Percentiles rank a stretch among this genome's conserved stretches.
Evolutionary conservation across 2,329 filamentous ascomycete species (phyloP).

Genomic region (Phialemonium atrogriseum): DNA sequence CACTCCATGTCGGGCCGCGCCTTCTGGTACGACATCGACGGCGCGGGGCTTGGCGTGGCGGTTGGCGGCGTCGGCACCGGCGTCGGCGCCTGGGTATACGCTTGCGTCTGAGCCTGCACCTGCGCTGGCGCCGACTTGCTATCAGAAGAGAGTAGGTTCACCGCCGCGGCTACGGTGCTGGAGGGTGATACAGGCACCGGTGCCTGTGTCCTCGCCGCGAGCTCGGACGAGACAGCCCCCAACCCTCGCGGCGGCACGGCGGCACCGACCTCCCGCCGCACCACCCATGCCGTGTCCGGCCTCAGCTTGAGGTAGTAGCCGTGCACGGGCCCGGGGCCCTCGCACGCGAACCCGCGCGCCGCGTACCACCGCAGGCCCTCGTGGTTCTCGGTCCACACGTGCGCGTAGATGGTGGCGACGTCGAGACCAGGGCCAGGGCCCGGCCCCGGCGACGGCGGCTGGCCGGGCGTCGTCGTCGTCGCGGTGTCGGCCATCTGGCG

Average conservation of each 20-base stretch:
- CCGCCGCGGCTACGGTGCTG: constrained; percentile 10
- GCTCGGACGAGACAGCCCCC: neutral
- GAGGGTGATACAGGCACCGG: no score
- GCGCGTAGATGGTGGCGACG: constrained; percentile 45
- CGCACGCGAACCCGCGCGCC: constrained; percentile 44
- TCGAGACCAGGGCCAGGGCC: constrained; percentile 25
- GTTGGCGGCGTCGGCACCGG: constrained; percentile 6
- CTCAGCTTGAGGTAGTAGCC: constrained; percentile 56
- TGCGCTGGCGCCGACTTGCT: neutral
- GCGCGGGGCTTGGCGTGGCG: constrained; percentile 14
- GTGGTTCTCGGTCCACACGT: constrained; percentile 60
- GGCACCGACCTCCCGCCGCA: constrained; percentile 35
- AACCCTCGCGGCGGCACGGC: constrained; percentile 7
- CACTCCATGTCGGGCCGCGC: constrained; percentile 51
- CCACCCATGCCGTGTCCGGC: constrained; percentile 53
- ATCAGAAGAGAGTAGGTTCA: constrained; percentile 15
- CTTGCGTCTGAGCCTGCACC: constrained; percentile 3
- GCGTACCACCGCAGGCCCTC: constrained; percentile 57
- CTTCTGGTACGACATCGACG: constrained; percentile 47
- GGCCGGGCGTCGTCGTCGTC: no score
- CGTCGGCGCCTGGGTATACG: neutral
- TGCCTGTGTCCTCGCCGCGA: no score
- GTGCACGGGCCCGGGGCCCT: constrained; percentile 34
- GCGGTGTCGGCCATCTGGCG: constrained; percentile 2
- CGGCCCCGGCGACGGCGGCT: no score